Conservation (phyloP, 257 asterid genomes). For the Scutellaria barbata region DNA sequence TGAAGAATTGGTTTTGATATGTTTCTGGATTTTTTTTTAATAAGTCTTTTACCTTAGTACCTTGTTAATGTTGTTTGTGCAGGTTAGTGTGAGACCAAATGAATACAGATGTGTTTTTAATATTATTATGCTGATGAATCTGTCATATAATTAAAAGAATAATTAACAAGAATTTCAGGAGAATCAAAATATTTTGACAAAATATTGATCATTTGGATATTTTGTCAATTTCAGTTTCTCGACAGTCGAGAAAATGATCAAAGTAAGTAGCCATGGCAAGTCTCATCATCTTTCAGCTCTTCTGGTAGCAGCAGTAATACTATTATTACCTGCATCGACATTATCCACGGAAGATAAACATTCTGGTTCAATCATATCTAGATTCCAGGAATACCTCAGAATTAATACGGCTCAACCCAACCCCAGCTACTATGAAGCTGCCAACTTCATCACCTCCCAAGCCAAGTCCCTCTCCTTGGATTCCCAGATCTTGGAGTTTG, state of each 20-base stretch:
- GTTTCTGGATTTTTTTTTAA: too few species aligned
- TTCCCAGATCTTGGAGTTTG: conserved; percentile 63
- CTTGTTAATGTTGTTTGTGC: background rate
- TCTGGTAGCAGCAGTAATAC: conserved; percentile 28
- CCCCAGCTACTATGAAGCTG: conserved; percentile 72
- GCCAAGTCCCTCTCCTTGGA: conserved; percentile 71
- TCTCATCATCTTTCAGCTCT: conserved; percentile 18
- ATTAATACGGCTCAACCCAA: conserved; percentile 87
- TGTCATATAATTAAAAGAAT: background rate
- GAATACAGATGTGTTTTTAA: background rate
- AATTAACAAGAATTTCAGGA: background rate
- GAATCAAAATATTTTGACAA: background rate
- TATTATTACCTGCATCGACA: conserved; percentile 29
- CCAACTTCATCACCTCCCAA: conserved; percentile 65
- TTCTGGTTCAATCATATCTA: conserved; percentile 54
- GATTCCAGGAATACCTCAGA: conserved; percentile 86
- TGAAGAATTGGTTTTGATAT: background rate
- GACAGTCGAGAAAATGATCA: conserved; percentile 27
- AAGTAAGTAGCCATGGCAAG: conserved; percentile 10
- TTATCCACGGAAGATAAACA: conserved; percentile 32
- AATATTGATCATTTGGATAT: conserved; percentile 23
- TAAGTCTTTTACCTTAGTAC: background rate
- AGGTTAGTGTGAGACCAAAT: background rate
- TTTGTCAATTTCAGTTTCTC: conserved; percentile 24
- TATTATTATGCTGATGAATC: background rate